Evolutionary conservation across 2,329 filamentous ascomycete genomes (phyloP), one percentile per base, ranked within the genome.

Genomic region (Verruconis gallopava): DNA sequence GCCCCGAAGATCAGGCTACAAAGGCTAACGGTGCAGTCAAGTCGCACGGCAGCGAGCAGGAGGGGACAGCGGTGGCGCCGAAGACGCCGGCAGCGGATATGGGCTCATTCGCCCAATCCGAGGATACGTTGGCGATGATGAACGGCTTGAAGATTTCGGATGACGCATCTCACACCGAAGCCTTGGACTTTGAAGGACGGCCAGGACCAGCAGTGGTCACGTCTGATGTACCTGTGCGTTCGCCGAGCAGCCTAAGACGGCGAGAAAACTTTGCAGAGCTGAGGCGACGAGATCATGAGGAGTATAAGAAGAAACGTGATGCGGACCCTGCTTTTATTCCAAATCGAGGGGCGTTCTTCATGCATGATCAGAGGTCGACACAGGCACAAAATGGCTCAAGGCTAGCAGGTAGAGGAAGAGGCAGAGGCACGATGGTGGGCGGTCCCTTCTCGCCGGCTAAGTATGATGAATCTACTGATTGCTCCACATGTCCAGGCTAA

Each of bases 281-380:
- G 49, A 79, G 83, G 59, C 77, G 83, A 49, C 78, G 82, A 51
- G 88, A 95, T 55, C 85, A 93, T 54, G 86, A 94, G 49, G 85
- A 93, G 55, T 93, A 93, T 65, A 79, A 81, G 63, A 85, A 81
- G 64, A 84, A 84, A 60, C 75, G 85, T 51, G 85, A 93, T 56
- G 79, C 85, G 52, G 85, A 94, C 59, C 89, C 89, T 25, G 79
- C 88, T 9, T 94, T 94, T 63, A 89, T 95, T 43, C 89, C 91
- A 42, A 95, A 93, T 55, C 73, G 89, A 50, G 91, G 91, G 45
- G 81, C 84, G 47, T 96, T 96, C 68, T 96, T 95, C 66, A 86
- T 96, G 76, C 89, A 96, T 61, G 91, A 96, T 58, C 85, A 91
- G 55, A 76, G 85, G 47, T 79, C 85, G 51, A 75, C 81, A 43